Evolutionary conservation across 768 basidiomycete genomes (phyloP), one percentile per base, ranked within the genome.

Genomic region (Xerocomus brunneocitrinus): DNA sequence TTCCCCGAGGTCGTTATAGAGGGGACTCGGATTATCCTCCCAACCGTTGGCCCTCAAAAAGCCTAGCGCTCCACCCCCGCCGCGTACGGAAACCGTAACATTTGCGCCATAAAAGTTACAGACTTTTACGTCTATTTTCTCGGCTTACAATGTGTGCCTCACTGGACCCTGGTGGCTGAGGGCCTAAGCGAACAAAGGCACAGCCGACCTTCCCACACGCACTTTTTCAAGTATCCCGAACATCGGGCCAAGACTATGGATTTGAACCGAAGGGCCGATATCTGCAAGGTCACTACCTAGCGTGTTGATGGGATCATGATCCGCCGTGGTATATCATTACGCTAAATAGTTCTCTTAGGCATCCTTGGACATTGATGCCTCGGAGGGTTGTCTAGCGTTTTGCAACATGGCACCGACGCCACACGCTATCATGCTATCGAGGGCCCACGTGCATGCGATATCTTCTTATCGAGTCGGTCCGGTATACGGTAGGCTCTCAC

Each of bases 301-400:
- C 27, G 12, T 16, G 7, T 27, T 51, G 50, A 52, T 50, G 30
- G 44, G 52, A 61, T 46, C 34, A 40, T 54, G 58, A 57, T 62
- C 47, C 47, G 51, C 28, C 38, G 31, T 25, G 13, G 0, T 38
- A 32, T 46, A 32, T 24, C 35, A 43, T 42, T n/a, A 45, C 19
- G 1, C 19, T 19, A 19, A 19, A 19, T 19, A 19, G 19, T 19
- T 1, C 19, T 19, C 19, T 19, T 19, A 19, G 19, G 19, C 1
- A 19, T 19, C 19, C 19, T 19, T 19, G 19, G 19, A 19, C 31
- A 16, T 24, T 16, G 2, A 34, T 3, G 14, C 24, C 41, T 43
- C 31, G 35, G 27, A 10, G 12, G 12, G 19, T 31, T 40, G 39
- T 39, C 19, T 19, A 40, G 19, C 28, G 38, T 30, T 30, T 16